A percentile compares a stretch with the other conserved stretches of the same genome.
Conservation (phyloP, 768 basidiomycete genomes). For the Trametes gibbosa region DNA sequence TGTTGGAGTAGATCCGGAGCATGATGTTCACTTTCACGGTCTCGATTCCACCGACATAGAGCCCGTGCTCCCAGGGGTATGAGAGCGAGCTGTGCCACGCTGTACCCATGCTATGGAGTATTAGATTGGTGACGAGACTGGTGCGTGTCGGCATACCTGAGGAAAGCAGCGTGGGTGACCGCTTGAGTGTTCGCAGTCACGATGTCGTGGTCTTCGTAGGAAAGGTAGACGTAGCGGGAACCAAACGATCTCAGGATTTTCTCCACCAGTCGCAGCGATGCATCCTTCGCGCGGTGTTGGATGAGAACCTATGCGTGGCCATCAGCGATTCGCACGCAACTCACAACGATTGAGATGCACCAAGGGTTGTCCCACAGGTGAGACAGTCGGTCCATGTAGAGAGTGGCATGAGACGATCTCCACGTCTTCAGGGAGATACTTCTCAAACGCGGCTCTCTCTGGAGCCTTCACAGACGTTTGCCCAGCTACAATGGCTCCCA, state of each 20-base stretch:
- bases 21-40: constrained; percentile 97
- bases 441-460: constrained; percentile 86
- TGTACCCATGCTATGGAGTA: constrained; percentile 82
- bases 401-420: constrained; percentile 93
- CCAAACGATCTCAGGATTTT: constrained; percentile 74
- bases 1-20: constrained; percentile 93
- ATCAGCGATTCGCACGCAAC: not conserved
- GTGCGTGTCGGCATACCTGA: constrained; percentile 55
- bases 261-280: constrained; percentile 75
- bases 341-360: constrained; percentile 39
- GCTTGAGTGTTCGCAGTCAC: constrained; percentile 99
- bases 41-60: constrained; percentile 96
- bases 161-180: constrained; percentile 95
- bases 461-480: constrained; percentile 98
- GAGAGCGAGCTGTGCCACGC: constrained; percentile 77
- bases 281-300: constrained; percentile 76
- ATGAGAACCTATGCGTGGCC: constrained; percentile 69
- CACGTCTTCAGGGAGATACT: constrained; percentile 79
- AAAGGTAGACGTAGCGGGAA: constrained; percentile 86
- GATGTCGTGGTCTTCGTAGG: constrained; percentile 94
- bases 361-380: constrained; percentile 84
- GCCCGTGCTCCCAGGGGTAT: constrained; percentile 95
- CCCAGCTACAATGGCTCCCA: constrained; percentile 88
- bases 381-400: constrained; percentile 89
- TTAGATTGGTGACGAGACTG: not conserved